Evolutionary conservation across 371 early-diverging fungal genomes (phyloP).

Genomic region (Mortierella sp.): DNA sequence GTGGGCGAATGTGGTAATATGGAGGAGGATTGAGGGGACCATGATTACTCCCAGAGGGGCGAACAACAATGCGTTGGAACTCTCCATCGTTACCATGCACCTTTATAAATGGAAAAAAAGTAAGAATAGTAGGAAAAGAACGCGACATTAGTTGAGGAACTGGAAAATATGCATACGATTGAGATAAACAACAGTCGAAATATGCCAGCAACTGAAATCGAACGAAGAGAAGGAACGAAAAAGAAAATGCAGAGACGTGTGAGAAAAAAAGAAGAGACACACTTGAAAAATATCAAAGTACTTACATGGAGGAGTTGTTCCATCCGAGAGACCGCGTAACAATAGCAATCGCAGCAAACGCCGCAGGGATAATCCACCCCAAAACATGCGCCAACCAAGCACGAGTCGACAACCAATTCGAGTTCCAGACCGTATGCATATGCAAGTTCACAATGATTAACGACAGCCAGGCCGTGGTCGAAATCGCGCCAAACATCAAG

Average conservation of each 20-base stretch:
- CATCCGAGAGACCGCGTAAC: constrained; percentile 42
- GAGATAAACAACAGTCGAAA: no score
- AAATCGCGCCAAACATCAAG: constrained; percentile 67
- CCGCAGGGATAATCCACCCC: constrained; percentile 71
- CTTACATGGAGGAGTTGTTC: constrained; percentile 48
- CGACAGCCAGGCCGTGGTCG: constrained; percentile 68
- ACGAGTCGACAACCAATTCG: constrained; percentile 65
- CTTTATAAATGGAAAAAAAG: background rate
- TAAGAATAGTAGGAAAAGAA: constrained; percentile 6
- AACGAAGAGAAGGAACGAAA: constrained; percentile 36
- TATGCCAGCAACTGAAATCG: constrained; percentile 24
- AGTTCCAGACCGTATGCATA: constrained; percentile 73
- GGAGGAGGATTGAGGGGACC: constrained; percentile 65
- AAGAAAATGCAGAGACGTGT: background rate
- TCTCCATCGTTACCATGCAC: constrained; percentile 63
- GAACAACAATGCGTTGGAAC: constrained; percentile 67
- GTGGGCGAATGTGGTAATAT: constrained; percentile 69
- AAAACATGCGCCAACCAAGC: constrained; percentile 62
- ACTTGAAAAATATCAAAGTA: constrained; percentile 46
- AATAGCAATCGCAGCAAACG: constrained; percentile 63
- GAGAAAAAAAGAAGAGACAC: background rate
- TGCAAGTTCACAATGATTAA: constrained; percentile 74
- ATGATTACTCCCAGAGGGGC: constrained; percentile 69
- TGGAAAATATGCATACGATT: no score
- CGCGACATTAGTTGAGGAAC: constrained; percentile 50